Conservation (phyloP, 176 grass and related monocot species). For the Carex cristatella region DNA sequence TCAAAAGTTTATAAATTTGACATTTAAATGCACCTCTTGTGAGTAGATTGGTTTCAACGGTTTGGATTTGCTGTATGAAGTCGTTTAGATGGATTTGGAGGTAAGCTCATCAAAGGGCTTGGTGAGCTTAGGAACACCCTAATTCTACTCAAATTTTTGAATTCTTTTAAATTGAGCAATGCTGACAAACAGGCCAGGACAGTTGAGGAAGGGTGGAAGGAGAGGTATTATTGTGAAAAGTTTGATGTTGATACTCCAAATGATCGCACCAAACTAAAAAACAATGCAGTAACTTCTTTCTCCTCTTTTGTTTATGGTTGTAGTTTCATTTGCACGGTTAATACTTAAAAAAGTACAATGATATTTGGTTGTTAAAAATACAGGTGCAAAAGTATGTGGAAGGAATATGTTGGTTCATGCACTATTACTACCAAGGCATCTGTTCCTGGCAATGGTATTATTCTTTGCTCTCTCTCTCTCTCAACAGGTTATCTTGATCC, state of each 20-base stretch:
- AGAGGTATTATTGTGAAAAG: slow-evolving; percentile 50
- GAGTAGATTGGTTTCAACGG: too few relatives aligned
- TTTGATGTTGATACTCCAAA: slow-evolving; percentile 25
- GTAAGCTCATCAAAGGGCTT: too few relatives aligned
- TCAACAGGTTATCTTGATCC: neutral
- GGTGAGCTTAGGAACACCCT: too few relatives aligned
- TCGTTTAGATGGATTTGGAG: too few relatives aligned
- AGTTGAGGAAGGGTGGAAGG: slow-evolving; percentile 39
- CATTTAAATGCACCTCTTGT: too few relatives aligned
- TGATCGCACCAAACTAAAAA: slow-evolving; percentile 30
- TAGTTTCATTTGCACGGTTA: neutral
- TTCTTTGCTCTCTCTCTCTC: neutral
- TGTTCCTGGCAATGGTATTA: slow-evolving; percentile 64
- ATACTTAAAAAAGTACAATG: neutral
- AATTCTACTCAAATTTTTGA: neutral
- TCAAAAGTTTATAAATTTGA: too few relatives aligned
- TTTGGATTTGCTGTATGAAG: too few relatives aligned
- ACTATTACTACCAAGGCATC: slow-evolving; percentile 44
- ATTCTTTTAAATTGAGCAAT: neutral
- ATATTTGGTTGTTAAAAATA: neutral
- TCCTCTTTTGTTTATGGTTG: slow-evolving; percentile 14
- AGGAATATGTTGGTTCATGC: slow-evolving; percentile 59
- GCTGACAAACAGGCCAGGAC: slow-evolving; percentile 9
- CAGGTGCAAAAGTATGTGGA: slow-evolving; percentile 60
- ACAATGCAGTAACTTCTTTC: slow-evolving; percentile 33